A percentile compares a stretch with the other conserved stretches of the same genome.
Conservation (phyloP, 257 asterid species). For the Solanum piurae region DNA sequence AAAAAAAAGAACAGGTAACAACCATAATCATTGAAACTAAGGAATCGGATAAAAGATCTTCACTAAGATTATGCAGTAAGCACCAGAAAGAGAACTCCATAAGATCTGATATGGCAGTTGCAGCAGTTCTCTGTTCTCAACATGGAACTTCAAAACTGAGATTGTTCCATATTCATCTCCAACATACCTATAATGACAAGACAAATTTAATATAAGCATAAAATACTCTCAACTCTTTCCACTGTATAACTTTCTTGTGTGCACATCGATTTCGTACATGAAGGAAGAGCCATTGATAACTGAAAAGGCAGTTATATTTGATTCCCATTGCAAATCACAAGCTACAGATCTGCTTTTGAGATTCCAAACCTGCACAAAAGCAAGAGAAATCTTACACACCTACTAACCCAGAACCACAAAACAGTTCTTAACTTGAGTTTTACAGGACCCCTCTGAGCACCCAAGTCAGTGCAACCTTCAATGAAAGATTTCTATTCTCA, state of each 20-base stretch:
- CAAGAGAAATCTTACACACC: neutral
- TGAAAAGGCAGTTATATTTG: conserved; percentile 82
- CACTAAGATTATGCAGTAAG: neutral
- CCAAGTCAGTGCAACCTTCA: neutral
- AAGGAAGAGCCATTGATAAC: conserved; percentile 65
- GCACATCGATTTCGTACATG: conserved; percentile 48
- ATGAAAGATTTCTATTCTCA: neutral
- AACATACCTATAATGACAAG: conserved; percentile 44
- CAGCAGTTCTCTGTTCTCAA: conserved; percentile 39
- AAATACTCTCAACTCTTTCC: neutral
- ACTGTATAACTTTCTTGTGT: neutral
- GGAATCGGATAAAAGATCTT: neutral
- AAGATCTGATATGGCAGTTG: conserved; percentile 55
- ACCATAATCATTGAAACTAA: neutral
- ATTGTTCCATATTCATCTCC: conserved; percentile 79
- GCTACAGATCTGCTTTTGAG: conserved; percentile 55
- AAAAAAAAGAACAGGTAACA: neutral
- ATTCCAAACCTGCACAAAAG: conserved; percentile 67
- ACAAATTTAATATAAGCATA: neutral
- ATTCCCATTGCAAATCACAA: conserved; percentile 70
- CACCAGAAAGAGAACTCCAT: conserved; percentile 56
- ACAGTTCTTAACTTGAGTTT: neutral
- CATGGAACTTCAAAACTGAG: conserved; percentile 57
- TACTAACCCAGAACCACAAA: neutral
- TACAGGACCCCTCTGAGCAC: neutral